Evolutionary conservation across 768 basidiomycete genomes (phyloP).

Genomic region (Hericium alpestre): DNA sequence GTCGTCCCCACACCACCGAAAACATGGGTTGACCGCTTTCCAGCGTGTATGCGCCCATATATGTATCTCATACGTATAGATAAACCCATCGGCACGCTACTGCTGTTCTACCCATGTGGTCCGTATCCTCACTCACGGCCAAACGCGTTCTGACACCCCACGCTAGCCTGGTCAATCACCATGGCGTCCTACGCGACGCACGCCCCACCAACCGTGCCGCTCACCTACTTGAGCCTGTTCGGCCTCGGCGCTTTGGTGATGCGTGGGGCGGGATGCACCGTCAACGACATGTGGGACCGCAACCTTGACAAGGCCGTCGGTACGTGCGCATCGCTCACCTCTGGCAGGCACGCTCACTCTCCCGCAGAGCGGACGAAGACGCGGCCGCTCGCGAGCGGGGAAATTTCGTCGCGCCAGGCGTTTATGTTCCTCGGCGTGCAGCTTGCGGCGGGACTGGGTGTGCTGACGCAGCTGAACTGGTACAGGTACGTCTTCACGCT

Average conservation of each 20-base stretch:
- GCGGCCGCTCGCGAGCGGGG: slow-evolving; percentile 81
- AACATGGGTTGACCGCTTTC: slow-evolving; percentile 63
- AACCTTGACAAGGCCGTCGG: slow-evolving; percentile 88
- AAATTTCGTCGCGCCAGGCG: slow-evolving; percentile 67
- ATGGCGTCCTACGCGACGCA: slow-evolving; percentile 84
- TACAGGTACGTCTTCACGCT: slow-evolving; percentile 57
- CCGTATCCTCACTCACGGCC: slow-evolving; percentile 20
- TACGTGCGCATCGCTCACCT: slow-evolving; percentile 25
- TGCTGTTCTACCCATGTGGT: slow-evolving; percentile 95
- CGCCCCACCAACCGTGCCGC: slow-evolving; percentile 52
- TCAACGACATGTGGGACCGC: slow-evolving; percentile 98
- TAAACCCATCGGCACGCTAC: slow-evolving; percentile 89
- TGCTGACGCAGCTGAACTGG: slow-evolving; percentile 86
- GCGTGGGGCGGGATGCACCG: slow-evolving; percentile 97
- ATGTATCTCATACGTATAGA: slow-evolving; percentile 80
- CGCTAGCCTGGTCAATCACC: slow-evolving; percentile 90
- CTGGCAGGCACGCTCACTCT: neutral
- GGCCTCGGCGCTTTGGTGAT: slow-evolving; percentile 87
- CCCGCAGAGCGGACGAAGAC: slow-evolving; percentile 67
- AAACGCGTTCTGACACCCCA: neutral
- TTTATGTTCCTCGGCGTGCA: slow-evolving; percentile 75
- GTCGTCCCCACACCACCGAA: slow-evolving; percentile 13
- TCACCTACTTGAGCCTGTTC: slow-evolving; percentile 75
- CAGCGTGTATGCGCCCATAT: slow-evolving; percentile 60
- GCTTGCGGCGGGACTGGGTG: slow-evolving; percentile 70